A percentile compares a stretch with the other conserved stretches of the same genome.
Conservation (phyloP, 1,139 yeast genomes). For the Hemisphaericaspora subhashii region DNA sequence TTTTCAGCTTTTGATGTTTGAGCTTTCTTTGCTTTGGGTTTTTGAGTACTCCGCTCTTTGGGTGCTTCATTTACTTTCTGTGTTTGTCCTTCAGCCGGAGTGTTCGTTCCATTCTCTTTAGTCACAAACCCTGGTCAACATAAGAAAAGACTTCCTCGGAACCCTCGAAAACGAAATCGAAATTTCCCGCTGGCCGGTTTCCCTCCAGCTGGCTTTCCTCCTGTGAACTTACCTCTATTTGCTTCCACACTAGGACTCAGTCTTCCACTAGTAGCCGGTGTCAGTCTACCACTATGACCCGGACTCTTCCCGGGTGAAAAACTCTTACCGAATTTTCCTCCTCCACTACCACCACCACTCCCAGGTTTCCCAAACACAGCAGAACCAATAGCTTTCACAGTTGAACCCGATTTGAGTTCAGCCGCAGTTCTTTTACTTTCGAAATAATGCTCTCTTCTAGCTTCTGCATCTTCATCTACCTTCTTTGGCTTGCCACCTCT, state of each 20-base stretch:
- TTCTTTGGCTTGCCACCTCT: slow-evolving; percentile 22
- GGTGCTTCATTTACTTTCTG: not conserved
- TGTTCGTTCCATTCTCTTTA: not conserved
- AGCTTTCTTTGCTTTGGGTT: not conserved
- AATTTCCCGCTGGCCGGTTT: not conserved
- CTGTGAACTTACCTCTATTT: not conserved
- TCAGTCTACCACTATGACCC: slow-evolving; percentile 4
- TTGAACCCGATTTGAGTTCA: slow-evolving; percentile 42
- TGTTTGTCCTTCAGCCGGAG: not conserved
- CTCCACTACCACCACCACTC: not conserved
- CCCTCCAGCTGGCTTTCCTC: slow-evolving; percentile 2
- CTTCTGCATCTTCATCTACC: slow-evolving; percentile 32
- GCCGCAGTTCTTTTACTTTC: slow-evolving; percentile 32
- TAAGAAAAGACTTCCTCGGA: too few relatives aligned
- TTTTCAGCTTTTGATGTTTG: not conserved
- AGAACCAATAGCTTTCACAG: slow-evolving; percentile 44
- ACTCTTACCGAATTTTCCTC: not conserved
- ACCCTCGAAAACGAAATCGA: too few relatives aligned
- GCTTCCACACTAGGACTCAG: not conserved
- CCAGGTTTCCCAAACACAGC: slow-evolving; percentile 10
- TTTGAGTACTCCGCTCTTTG: not conserved
- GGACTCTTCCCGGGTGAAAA: not conserved
- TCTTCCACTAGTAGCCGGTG: slow-evolving; percentile 1
- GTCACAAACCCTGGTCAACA: too few relatives aligned
- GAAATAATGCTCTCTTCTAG: slow-evolving; percentile 40